Evolutionary conservation across 176 grass and related monocot genomes (phyloP).

Genomic region (Juncus inflexus): DNA sequence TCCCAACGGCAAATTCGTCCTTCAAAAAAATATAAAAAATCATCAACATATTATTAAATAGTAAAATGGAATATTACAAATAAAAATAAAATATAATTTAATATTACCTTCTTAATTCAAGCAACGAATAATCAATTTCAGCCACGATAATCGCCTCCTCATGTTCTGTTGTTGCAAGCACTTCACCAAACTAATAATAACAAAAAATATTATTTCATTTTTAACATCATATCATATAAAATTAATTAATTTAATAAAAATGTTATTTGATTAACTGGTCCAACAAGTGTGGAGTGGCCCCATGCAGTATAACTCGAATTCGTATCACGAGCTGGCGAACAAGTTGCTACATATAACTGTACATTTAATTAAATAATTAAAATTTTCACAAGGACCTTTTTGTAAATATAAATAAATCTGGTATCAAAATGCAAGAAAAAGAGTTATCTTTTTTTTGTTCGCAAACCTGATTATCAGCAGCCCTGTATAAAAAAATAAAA

Average conservation of each 20-base stretch:
- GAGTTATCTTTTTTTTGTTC: no score
- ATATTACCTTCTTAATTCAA: slow-evolving; percentile 69
- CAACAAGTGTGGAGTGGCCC: slow-evolving; percentile 93
- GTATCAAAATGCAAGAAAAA: no score
- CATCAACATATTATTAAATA: not conserved
- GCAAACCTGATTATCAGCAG: slow-evolving; percentile 76
- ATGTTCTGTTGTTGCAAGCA: slow-evolving; percentile 77
- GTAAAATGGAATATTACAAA: not conserved
- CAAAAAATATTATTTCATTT: not conserved
- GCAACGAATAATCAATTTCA: slow-evolving; percentile 89
- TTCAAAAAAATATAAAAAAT: slow-evolving; percentile 16
- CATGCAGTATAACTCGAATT: slow-evolving; percentile 70
- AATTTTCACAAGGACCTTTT: no score
- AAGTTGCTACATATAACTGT: slow-evolving; percentile 71
- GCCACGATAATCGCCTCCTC: slow-evolving; percentile 55
- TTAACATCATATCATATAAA: not conserved
- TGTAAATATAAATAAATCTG: no score
- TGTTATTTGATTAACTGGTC: slow-evolving; percentile 55
- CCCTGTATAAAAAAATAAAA: slow-evolving; percentile 49
- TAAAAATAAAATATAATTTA: not conserved
- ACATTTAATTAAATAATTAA: no score
- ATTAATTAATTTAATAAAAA: not conserved
- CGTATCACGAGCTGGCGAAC: slow-evolving; percentile 62
- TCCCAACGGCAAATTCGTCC: slow-evolving; percentile 63
- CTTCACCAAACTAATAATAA: slow-evolving; percentile 78